Conservation (phyloP, 2,329 filamentous ascomycete species). For the Furcasterigmium sp. region DNA sequence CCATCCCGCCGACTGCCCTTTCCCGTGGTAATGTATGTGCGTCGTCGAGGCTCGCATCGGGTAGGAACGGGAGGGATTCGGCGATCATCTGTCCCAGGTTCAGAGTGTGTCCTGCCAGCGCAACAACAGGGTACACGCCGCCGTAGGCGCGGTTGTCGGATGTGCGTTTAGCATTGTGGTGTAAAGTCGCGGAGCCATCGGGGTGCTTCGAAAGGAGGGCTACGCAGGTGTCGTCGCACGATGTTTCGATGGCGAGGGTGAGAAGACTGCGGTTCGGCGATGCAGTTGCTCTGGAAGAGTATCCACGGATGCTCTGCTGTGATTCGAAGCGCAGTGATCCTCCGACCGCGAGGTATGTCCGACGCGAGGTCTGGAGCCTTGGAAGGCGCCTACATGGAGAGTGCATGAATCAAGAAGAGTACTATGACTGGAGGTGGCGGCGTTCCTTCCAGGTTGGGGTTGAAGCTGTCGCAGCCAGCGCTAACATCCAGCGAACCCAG, state of each 20-base stretch:
- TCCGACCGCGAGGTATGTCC: background rate
- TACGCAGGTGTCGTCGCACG: conserved; percentile 91
- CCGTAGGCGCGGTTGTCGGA: conserved; percentile 69
- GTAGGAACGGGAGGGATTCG: conserved; percentile 54
- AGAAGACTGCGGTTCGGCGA: conserved; percentile 32
- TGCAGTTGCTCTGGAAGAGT: too few species aligned
- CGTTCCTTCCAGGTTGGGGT: too few species aligned
- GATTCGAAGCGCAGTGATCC: too few species aligned
- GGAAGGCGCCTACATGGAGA: too few species aligned
- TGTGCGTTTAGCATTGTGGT: conserved; percentile 78
- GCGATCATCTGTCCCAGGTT: conserved; percentile 64
- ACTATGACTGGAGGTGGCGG: too few species aligned
- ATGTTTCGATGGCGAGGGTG: conserved; percentile 74
- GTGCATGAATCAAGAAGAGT: too few species aligned
- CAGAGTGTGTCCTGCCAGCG: conserved; percentile 70
- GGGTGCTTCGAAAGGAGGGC: conserved; percentile 63
- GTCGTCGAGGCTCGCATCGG: conserved; percentile 12
- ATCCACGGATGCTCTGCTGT: too few species aligned
- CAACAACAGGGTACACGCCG: conserved; percentile 75
- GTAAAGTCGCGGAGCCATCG: conserved; percentile 45
- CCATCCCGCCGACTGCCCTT: conserved; percentile 10
- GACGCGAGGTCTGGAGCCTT: background rate
- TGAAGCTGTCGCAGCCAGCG: too few species aligned
- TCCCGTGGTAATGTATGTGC: background rate
- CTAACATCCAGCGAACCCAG: too few species aligned